phyloP scores from a whole-genome alignment of 345 rosid species.

The Kernera saxatilis region DNA sequence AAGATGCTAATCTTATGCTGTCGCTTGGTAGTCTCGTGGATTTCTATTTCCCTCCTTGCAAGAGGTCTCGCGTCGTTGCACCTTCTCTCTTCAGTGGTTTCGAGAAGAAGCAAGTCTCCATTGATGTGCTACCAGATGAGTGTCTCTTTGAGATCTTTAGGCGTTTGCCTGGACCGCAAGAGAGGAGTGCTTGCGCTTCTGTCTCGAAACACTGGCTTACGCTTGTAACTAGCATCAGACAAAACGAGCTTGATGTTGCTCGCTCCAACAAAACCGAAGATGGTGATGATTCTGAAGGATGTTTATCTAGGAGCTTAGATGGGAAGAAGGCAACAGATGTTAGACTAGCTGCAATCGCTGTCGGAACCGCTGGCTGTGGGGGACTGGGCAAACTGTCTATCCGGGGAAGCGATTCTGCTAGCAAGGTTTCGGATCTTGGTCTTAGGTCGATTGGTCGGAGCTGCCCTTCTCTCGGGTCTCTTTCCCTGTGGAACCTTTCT shows the following conservation, averaged over 20 bases:
- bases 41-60: slow-evolving; percentile 62
- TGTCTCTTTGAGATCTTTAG: slow-evolving; percentile 89
- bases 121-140: slow-evolving; percentile 85
- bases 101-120: slow-evolving; percentile 51
- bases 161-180: slow-evolving; percentile 61
- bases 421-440: slow-evolving; percentile 61
- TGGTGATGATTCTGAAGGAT: slow-evolving; percentile 51
- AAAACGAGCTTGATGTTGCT: slow-evolving; percentile 45
- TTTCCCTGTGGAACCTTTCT: slow-evolving; percentile 71
- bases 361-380: slow-evolving; percentile 81
- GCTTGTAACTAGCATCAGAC: slow-evolving; percentile 59
- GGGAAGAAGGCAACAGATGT: slow-evolving; percentile 89
- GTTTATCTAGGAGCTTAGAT: slow-evolving; percentile 71
- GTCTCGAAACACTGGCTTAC: slow-evolving; percentile 91
- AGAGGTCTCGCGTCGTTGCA: slow-evolving; percentile 73
- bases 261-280: slow-evolving; percentile 8
- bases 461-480: slow-evolving; percentile 65
- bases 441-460: slow-evolving; percentile 70
- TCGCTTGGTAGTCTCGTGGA: slow-evolving; percentile 63
- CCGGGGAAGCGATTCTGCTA: slow-evolving; percentile 43
- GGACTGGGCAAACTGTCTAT: slow-evolving; percentile 74
- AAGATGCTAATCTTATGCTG: slow-evolving; percentile 59
- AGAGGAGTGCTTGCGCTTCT: slow-evolving; percentile 72
- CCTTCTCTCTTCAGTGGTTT: slow-evolving; percentile 45
- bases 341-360: slow-evolving; percentile 79